Evolutionary conservation across 306 rosid genomes (phyloP).

Genomic region (Castanea crenata): DNA sequence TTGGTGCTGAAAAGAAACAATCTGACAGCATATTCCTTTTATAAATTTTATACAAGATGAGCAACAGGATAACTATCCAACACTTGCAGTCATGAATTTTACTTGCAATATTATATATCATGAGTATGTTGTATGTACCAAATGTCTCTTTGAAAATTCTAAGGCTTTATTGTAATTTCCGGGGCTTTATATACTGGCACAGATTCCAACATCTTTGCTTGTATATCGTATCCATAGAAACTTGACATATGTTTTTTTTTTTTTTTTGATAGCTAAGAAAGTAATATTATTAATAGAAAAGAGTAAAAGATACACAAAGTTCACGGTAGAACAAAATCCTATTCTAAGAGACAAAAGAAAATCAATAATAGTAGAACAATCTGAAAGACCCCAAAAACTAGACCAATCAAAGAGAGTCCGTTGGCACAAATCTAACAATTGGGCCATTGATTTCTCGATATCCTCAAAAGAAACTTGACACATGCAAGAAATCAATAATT

Average conservation of each 20-base stretch:
- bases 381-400: too few species aligned
- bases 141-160: not conserved
- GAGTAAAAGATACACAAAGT: too few species aligned
- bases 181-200: not conserved
- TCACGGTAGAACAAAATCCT: too few species aligned
- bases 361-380: too few species aligned
- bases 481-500: not conserved
- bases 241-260: too few species aligned
- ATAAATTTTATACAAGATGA: not conserved
- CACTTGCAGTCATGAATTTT: not conserved
- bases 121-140: not conserved
- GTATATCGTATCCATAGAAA: too few species aligned
- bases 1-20: not conserved
- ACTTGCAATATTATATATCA: not conserved
- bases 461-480: not conserved
- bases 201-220: not conserved
- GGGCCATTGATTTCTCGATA: too few species aligned
- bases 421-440: too few species aligned
- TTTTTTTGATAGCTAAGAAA: too few species aligned
- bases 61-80: not conserved
- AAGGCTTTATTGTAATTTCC: not conserved
- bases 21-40: not conserved
- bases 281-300: too few species aligned
- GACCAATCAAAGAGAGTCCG: too few species aligned
- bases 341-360: too few species aligned